phyloP scores from a whole-genome alignment of 495 filamentous ascomycete species.

The Xylaria grammica region DNA sequence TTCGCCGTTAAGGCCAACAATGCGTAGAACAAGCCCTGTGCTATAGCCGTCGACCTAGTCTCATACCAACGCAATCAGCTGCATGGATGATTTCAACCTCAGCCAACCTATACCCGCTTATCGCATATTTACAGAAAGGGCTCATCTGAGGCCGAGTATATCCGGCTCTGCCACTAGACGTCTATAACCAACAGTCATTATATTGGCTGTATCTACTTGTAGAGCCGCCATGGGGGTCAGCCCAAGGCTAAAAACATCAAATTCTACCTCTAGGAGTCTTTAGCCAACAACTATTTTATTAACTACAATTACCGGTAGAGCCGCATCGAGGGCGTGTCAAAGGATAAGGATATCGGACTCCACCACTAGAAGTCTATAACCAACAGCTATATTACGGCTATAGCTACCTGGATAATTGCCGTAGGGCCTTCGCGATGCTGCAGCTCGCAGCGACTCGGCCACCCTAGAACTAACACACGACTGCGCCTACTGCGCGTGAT shows the following conservation, averaged over 20 bases:
- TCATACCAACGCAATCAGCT: neutral
- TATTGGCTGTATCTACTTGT: no score
- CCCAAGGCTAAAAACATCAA: neutral
- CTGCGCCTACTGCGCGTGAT: neutral
- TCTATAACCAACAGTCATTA: no score
- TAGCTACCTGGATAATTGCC: neutral
- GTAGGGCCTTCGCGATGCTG: neutral
- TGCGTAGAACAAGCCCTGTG: no score
- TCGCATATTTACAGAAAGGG: no score
- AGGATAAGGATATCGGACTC: neutral
- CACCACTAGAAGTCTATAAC: neutral
- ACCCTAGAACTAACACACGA: neutral
- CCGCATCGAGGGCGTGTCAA: neutral
- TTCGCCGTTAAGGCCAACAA: no score
- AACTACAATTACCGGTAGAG: no score
- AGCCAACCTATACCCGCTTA: no score
- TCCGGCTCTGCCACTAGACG: no score
- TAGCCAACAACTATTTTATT: neutral
- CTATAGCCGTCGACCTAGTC: neutral
- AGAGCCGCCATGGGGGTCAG: no score
- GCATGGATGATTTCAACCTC: no score
- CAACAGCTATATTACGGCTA: neutral
- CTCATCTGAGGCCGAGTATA: no score
- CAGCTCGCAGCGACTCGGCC: neutral
- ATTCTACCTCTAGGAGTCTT: neutral